Percentiles rank a stretch among this genome's conserved stretches.
These are phyloP conservation scores for Nicotiana obtusifolia DNA, from an alignment of 257 asterid genomes.

Conservation along the genomic window DNA sequence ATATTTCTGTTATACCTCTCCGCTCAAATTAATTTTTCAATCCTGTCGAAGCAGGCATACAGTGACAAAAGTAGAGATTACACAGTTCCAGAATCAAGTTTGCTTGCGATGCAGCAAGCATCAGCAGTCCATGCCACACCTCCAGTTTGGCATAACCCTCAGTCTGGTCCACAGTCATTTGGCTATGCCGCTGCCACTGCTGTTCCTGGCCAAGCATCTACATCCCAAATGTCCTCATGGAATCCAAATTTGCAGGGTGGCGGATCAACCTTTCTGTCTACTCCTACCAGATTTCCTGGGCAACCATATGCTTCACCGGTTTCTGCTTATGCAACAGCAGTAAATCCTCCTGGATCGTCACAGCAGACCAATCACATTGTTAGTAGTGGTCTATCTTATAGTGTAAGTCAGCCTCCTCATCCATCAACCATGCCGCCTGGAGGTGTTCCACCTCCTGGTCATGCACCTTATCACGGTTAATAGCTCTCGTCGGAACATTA, in stretches of 20 bases:
- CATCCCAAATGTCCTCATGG: constrained; percentile 40
- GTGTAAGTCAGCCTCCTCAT: constrained; percentile 33
- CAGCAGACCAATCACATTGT: constrained; percentile 8
- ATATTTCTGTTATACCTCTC: constrained; percentile 3
- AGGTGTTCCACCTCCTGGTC: constrained; percentile 33
- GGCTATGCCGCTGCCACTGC: constrained; percentile 29
- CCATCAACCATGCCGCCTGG: constrained; percentile 32
- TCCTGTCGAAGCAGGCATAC: constrained; percentile 45
- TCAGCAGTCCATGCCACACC: constrained; percentile 24
- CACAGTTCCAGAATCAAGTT: constrained; percentile 46
- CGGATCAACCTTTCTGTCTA: constrained; percentile 26
- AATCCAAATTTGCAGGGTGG: constrained; percentile 31
- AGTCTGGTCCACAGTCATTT: constrained; percentile 28
- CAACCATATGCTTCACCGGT: constrained; percentile 34
- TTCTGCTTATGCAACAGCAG: constrained; percentile 33
- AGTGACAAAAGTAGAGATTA: constrained; percentile 82
- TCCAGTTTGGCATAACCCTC: constrained; percentile 41
- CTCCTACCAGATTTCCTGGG: constrained; percentile 36
- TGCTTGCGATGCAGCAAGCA: constrained; percentile 45
- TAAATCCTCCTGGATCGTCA: constrained; percentile 19
- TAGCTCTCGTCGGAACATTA: neutral
- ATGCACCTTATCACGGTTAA: constrained; percentile 31
- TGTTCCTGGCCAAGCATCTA: constrained; percentile 28
- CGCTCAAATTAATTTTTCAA: constrained; percentile 8
- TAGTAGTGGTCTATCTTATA: constrained; percentile 19